Base-by-base conservation (phyloP, 805 yeast genomes). In the Wickerhamiella occidentalis region DNA sequence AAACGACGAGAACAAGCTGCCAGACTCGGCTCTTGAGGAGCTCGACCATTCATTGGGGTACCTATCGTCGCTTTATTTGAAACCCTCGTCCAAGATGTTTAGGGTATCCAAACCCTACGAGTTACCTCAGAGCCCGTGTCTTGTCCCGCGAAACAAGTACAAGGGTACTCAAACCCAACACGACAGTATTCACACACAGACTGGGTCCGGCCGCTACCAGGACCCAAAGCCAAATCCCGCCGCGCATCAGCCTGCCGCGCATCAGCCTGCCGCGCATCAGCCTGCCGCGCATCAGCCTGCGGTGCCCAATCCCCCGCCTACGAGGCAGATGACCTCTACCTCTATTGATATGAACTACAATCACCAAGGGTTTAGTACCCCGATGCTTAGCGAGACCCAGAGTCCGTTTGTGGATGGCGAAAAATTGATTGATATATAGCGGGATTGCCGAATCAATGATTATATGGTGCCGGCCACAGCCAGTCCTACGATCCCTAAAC, bases 1-100 rank as follows among this genome's bases (percentile, higher is more conserved):
- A 2, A 11, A 23, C 18, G 28, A 25, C 12, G 48, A 38, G n/a
- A 30, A 44, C 13, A 15, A 23, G 8, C 22, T 49, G 12, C 12
- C 12, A 53, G 80, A 82, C 0, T 64, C 66, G 1, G 73, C 82
- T 12, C 63, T 88, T 30, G 94, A 87, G 56, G 96, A 88, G 59
- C 67, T 88, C 48, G 94, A 85, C 57, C 68, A 87, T 54, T 80
- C 79, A 55, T 79, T 88, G 29, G 96, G 96, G 1, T 70, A 87
- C 0, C 66, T 90, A 48, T 88, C 94, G 0, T 80, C 94, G 0
- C 77, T 88, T 12, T 90, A 87, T 60, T 67, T 88, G 57, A 83
- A 86, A 56, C 94, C 95, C 0, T 81, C 85, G 7, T 74, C 75
- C n/a, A 83, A 77, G 57, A 86, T 87, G 1, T 87, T 87, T 69